A percentile compares a stretch with the other conserved stretches of the same genome.
Evolutionary conservation across 1,284 basidiomycete genomes (phyloP).

Genomic region (Malassezia dermatis): DNA sequence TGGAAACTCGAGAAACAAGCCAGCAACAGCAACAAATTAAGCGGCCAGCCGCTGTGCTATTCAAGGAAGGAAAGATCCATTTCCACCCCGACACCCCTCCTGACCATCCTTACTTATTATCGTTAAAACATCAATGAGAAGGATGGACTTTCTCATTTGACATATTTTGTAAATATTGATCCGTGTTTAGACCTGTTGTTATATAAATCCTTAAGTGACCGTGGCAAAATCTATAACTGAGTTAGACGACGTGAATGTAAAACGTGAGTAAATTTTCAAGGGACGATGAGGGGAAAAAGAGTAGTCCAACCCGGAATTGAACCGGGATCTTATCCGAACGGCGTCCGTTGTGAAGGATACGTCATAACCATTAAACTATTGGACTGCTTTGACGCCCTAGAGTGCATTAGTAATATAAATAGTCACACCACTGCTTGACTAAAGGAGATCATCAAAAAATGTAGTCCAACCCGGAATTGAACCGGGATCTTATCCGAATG

Average conservation of each 20-base stretch:
- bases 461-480: constrained; percentile 23
- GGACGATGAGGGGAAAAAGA: constrained; percentile 2
- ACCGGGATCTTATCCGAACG: constrained; percentile 21
- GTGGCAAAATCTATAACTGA: no score
- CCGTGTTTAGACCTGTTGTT: not conserved
- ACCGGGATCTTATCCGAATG: constrained; percentile 20
- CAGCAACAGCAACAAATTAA: constrained; percentile 9
- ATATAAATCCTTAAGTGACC: no score
- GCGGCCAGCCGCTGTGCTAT: constrained; percentile 25
- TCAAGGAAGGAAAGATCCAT: constrained; percentile 60
- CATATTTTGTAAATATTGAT: not conserved
- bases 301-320: constrained; percentile 23
- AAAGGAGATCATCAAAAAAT: not conserved
- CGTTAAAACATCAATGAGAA: not conserved
- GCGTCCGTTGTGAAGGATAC: constrained; percentile 17
- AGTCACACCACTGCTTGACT: no score
- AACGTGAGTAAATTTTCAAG: not conserved
- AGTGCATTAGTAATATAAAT: no score
- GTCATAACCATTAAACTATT: constrained; percentile 20
- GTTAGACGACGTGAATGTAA: no score
- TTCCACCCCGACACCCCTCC: constrained; percentile 69
- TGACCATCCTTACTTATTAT: constrained; percentile 43
- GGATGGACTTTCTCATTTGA: not conserved
- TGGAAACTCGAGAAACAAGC: not conserved
- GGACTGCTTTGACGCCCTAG: not conserved